These are phyloP conservation scores for Kluyveromyces wickerhamii DNA, from an alignment of 805 yeast genomes.

Conservation along the genomic window DNA sequence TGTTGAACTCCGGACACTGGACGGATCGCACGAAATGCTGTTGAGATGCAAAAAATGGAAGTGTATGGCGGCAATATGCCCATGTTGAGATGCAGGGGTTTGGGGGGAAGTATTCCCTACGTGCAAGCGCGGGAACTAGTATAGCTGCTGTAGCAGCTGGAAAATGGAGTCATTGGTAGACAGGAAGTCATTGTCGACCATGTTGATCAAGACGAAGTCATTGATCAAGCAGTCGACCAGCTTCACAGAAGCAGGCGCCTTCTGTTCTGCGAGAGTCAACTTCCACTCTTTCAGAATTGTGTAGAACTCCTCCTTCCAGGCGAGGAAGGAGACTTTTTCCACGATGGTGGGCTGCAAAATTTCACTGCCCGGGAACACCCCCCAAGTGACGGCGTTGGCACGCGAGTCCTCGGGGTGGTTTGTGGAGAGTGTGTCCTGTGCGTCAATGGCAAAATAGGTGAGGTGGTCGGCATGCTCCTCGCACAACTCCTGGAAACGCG, in stretches of 20 bases:
- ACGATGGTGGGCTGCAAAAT: constrained; percentile 94
- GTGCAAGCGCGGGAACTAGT: no score
- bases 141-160: constrained; percentile 33
- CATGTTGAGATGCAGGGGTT: constrained; percentile 21
- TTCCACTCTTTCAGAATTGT: constrained; percentile 79
- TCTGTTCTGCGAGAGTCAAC: constrained; percentile 37
- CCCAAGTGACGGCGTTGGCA: constrained; percentile 97
- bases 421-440: constrained; percentile 48
- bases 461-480: constrained; percentile 43
- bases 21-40: constrained; percentile 1
- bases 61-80: no score
- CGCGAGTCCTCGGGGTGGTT: constrained; percentile 63
- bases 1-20: constrained; percentile 4
- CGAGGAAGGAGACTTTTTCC: constrained; percentile 82
- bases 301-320: constrained; percentile 96
- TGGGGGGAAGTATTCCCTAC: not conserved
- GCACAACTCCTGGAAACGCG: constrained; percentile 36
- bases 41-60: constrained; percentile 2
- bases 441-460: constrained; percentile 71
- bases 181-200: constrained; percentile 80
- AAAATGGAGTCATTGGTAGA: constrained; percentile 49
- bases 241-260: constrained; percentile 24
- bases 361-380: constrained; percentile 93
- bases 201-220: constrained; percentile 68
- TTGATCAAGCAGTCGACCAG: constrained; percentile 30